Evolutionary conservation across 345 rosid genomes (phyloP), one percentile per base, ranked within the genome.

Genomic region (Eucalyptus erythrocorys): DNA sequence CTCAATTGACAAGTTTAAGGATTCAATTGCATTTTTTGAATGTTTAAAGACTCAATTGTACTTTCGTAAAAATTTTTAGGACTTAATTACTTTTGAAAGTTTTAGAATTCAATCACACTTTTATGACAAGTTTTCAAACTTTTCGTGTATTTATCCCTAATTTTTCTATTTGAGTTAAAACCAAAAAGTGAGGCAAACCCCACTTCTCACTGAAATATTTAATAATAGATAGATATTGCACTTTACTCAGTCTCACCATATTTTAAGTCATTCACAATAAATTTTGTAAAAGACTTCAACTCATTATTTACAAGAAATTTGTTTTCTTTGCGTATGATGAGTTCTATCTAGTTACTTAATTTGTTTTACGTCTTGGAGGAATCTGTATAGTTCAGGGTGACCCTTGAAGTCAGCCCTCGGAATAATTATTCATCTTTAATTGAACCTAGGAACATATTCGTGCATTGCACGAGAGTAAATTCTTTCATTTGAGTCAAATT

Each of bases 21-120:
- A 51, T 51, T 51, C 24, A 2, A 51, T 51, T 51, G 55, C 4
- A 51, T 7, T 51, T 51, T 50, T 51, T 51, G 2, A 51, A 51
- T 17, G 24, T 51, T 51, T 51, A 17, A 51, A 51, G 10, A 51
- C 2, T 1, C 4, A 0, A 51, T 51, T 51, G 9, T 0, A 51
- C 2, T 17, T 51, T 51, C 0, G 24, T 51, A 51, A 51, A 51
- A 51, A 7, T 0, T 3, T 17, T 51, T 51, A 1, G 24, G 24
- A 51, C 10, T 51, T 51, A 51, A 3, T 51, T 51, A 1, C 55
- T 7, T 51, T 17, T 17, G 24, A 17, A 51, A 51, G 2, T 51
- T 51, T 51, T 7, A 51, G 2, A 19, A 51, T 51, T 51, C 55
- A 17, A 51, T 51, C 55, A 51, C 4, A 51, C 9, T 7, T 51